Evolutionary conservation across 2,329 filamentous ascomycete species (phyloP), one percentile per base, ranked within the genome.

Genomic region (Exophiala viscosa): DNA sequence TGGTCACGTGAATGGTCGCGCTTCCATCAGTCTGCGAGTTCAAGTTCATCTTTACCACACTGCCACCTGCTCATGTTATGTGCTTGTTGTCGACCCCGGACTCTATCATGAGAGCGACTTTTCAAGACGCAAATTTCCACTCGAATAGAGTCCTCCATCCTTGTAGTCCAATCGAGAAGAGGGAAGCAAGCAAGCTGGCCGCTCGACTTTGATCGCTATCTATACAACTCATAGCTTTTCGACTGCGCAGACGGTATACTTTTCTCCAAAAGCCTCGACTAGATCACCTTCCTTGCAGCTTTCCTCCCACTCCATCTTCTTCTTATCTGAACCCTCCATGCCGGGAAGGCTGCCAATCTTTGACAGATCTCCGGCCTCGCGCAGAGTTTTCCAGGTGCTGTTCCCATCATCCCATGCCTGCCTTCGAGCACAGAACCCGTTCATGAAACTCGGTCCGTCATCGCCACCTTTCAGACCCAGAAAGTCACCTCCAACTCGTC

Each of bases 231-330:
- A 5, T 13, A 48, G 34, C 39, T 32, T 28, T 41, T 54, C 46
- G 32, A 54, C 43, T 3, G 51, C 51, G 14, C 46, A 54, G 18
- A 54, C 33, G 7, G 49, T 33, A 36, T 54, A 50, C 20, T 45
- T 31, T 32, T 31, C 41, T 36, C 51, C 51, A 15, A 54, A 54
- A n/a, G 36, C 7, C 0, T 54, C 41, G 10, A 54, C 46, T 7
- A 34, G 13, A 32, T 54, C 51, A 9, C 51, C 51, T 31, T 45
- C 46, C 35, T 46, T 50, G 42, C 40, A 20, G 28, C 23, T 42
- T 23, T 38, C 11, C 31, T 34, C 41, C 51, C 51, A 54, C 9
- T 42, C 38, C 4, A 18, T 14, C 4, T 39, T 28, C 23, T 32
- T 18, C 3, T n/a, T 28, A 28, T 42, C 4, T 18, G 44, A 28